These are phyloP conservation scores for Pistacia integerrima DNA, from an alignment of 345 rosid species.

Conservation along the genomic window DNA sequence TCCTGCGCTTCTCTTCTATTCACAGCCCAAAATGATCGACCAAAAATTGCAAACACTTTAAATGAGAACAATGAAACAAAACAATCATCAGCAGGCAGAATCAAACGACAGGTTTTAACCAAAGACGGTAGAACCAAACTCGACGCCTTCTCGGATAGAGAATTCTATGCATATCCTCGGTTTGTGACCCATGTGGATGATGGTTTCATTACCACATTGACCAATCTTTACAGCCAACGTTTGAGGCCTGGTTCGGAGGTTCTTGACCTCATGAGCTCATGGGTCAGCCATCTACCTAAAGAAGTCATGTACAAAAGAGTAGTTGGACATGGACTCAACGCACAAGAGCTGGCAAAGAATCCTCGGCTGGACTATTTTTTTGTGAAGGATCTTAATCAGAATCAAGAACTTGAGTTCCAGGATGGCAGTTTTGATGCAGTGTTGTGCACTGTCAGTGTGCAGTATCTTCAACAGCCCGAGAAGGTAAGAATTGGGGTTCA, in stretches of 20 bases:
- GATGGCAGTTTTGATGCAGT: slow-evolving; percentile 72
- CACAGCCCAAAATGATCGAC: slow-evolving; percentile 23
- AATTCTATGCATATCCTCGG: slow-evolving; percentile 76
- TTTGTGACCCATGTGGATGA: slow-evolving; percentile 88
- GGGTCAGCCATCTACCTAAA: slow-evolving; percentile 84
- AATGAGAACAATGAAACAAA: slow-evolving; percentile 38
- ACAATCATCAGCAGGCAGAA: slow-evolving; percentile 54
- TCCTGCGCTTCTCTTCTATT: slow-evolving; percentile 21
- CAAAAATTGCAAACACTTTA: slow-evolving; percentile 30
- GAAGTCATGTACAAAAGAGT: slow-evolving; percentile 68
- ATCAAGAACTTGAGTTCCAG: slow-evolving; percentile 55
- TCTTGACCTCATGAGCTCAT: slow-evolving; percentile 90
- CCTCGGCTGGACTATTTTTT: slow-evolving; percentile 61
- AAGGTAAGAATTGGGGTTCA: slow-evolving; percentile 46
- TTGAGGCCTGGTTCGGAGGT: slow-evolving; percentile 65
- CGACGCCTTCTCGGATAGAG: slow-evolving; percentile 53
- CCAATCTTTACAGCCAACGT: slow-evolving; percentile 60
- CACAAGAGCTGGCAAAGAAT: slow-evolving; percentile 87
- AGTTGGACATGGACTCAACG: slow-evolving; percentile 91
- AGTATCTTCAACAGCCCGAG: slow-evolving; percentile 87
- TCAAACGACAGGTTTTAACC: slow-evolving; percentile 68
- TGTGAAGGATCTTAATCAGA: slow-evolving; percentile 67
- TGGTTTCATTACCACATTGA: slow-evolving; percentile 65
- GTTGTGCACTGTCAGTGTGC: slow-evolving; percentile 77
- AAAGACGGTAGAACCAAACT: slow-evolving; percentile 71